Conservation (phyloP, 371 early-diverging fungal genomes). For the Actinomortierella wolfii region DNA sequence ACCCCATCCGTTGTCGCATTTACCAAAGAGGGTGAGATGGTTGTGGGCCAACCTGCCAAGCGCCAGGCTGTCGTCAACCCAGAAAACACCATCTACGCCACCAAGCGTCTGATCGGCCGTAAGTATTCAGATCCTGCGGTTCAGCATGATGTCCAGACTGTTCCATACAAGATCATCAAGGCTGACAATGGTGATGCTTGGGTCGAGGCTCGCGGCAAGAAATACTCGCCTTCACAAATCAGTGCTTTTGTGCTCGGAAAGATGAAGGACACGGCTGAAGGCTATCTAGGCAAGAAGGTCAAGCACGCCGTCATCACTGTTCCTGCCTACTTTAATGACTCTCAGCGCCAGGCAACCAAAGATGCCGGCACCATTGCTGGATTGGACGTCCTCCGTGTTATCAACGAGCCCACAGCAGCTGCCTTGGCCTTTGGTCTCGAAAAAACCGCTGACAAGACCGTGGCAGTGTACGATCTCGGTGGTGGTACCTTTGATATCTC, state of each 20-base stretch:
- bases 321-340: conserved; percentile 91
- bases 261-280: conserved; percentile 96
- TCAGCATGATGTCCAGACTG: conserved; percentile 81
- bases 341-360: conserved; percentile 99
- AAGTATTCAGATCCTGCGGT: conserved; percentile 88
- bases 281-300: conserved; percentile 83
- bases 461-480: conserved; percentile 99
- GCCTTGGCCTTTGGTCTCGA: conserved; percentile 99
- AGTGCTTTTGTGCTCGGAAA: conserved; percentile 93
- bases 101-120: conserved; percentile 97
- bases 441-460: conserved; percentile 86
- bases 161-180: conserved; percentile 90
- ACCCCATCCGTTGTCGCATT: conserved; percentile 98
- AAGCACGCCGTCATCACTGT: conserved; percentile 93
- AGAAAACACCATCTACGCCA: conserved; percentile 92
- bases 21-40: conserved; percentile 87
- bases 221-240: conserved; percentile 95
- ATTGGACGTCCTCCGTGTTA: conserved; percentile 95
- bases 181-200: conserved; percentile 98
- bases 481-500: conserved; percentile 99
- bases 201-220: conserved; percentile 92
- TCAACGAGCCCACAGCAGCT: conserved; percentile 99
- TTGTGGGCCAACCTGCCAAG: conserved; percentile 97
- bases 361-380: conserved; percentile 98
- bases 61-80: conserved; percentile 95